Conservation (phyloP, 768 basidiomycete species). For the Boletus coccyginus region DNA sequence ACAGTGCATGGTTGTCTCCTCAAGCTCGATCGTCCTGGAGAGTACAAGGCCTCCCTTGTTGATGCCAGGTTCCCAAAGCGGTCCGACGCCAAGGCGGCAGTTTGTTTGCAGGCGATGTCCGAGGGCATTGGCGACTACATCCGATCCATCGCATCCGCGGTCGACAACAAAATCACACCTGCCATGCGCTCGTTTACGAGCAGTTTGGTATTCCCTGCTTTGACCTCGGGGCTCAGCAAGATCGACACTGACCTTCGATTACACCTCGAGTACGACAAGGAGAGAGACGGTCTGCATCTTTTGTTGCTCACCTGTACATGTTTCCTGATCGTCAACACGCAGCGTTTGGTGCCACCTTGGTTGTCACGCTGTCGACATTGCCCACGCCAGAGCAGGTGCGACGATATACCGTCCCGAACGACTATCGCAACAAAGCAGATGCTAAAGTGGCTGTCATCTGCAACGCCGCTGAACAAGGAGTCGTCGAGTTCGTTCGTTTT, state of each 20-base stretch:
- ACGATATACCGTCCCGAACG: conserved; percentile 43
- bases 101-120: conserved; percentile 61
- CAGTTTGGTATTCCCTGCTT: conserved; percentile 43
- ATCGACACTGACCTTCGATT: conserved; percentile 38
- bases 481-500: conserved; percentile 60
- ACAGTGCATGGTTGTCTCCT: conserved; percentile 64
- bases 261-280: conserved; percentile 39
- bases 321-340: neutral
- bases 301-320: neutral
- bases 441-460: conserved; percentile 57
- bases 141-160: conserved; percentile 39
- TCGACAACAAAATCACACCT: conserved; percentile 47
- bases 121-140: conserved; percentile 59
- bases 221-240: conserved; percentile 46
- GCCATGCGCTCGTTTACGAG: conserved; percentile 44
- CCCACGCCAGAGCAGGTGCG: conserved; percentile 35
- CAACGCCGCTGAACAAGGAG: conserved; percentile 52
- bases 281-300: conserved; percentile 48
- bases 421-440: conserved; percentile 58
- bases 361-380: conserved; percentile 37
- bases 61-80: conserved; percentile 62
- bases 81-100: conserved; percentile 67
- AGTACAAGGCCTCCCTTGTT: conserved; percentile 56
- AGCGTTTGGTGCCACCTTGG: conserved; percentile 59
- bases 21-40: conserved; percentile 50